Base-by-base conservation (phyloP, 768 basidiomycete genomes). In the Baorangia bicolor region DNA sequence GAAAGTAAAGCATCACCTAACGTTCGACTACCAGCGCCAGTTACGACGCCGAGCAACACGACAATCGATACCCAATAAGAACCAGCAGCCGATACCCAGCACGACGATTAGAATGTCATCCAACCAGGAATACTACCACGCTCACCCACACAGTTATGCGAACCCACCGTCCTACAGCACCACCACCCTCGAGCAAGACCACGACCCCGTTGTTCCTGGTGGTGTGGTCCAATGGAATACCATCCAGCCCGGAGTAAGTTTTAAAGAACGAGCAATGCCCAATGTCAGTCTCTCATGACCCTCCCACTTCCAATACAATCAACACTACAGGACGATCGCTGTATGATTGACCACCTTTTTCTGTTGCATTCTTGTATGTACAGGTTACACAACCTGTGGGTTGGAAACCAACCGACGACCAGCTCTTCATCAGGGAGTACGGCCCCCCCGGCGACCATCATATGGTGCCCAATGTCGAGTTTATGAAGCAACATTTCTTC, bases 401-500 rank as follows among this genome's bases (percentile, higher is more conserved):
- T 58, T 72, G 77, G 63, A 81, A 73, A 44, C 92, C 92, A 0
- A 81, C 83, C 1, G 88, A 92, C 57, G 84, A 82, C 40, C 83
- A 94, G 60, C 85, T 94, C 72, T 94, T 81, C 70, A 61, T 78
- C 53, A 60, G 69, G 40, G 75, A 82, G 61, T 65, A 76, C 55
- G 82, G 85, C 51, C 68, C 65, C 21, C 47, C 61, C 5, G 68
- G 68, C 20, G 68, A 69, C 20, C 47, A 51, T 28, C 75, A 81
- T 34, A 72, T 74, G 50, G 83, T 84, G 58, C 88, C 92, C 20
- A 91, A 93, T 66, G 81, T 87, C 51, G 80, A 81, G 1, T 92
- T 89, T 70, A 76, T 98, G 56, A 93, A 89, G 72, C 81, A 88
- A 49, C 95, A 98, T 72, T 96, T 98, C 75, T 87, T 91, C 70